Conservation (phyloP, 768 basidiomycete species). For the Naganishia vaughanmartiniae region DNA sequence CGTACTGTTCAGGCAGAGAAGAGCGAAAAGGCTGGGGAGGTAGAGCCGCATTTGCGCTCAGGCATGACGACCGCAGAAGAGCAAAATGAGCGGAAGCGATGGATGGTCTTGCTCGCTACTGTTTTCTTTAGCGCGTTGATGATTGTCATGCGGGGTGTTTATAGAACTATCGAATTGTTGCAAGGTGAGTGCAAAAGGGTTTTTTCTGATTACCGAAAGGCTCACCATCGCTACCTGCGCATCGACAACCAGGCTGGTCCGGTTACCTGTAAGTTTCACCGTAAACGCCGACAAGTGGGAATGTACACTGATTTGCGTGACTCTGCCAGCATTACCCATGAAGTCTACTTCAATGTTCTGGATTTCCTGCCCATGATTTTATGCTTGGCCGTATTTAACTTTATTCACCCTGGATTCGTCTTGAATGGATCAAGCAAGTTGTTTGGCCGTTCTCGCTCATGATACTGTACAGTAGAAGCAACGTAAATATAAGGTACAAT, state of each 20-base stretch:
- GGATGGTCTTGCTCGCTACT: conserved; percentile 33
- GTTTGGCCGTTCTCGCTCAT: conserved; percentile 3
- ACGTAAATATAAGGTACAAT: neutral
- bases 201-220: too few relatives aligned
- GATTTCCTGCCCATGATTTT: conserved; percentile 43
- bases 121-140: conserved; percentile 40
- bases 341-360: conserved; percentile 36
- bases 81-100: conserved; percentile 4
- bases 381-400: conserved; percentile 37
- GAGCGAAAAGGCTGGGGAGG: neutral
- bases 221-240: too few relatives aligned
- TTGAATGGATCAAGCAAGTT: conserved; percentile 15
- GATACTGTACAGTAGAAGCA: neutral
- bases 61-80: neutral
- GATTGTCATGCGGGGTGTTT: conserved; percentile 44
- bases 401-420: conserved; percentile 39
- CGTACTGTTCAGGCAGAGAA: conserved; percentile 12
- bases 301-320: neutral
- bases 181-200: conserved; percentile 33
- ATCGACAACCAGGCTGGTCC: conserved; percentile 1
- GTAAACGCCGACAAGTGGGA: neutral
- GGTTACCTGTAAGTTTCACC: conserved; percentile 14
- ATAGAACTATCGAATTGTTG: conserved; percentile 43
- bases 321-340: conserved; percentile 20
- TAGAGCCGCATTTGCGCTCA: neutral